These are phyloP conservation scores for Colletotrichum spinosum DNA, from an alignment of 2,329 filamentous ascomycete genomes.

Conservation along the genomic window DNA sequence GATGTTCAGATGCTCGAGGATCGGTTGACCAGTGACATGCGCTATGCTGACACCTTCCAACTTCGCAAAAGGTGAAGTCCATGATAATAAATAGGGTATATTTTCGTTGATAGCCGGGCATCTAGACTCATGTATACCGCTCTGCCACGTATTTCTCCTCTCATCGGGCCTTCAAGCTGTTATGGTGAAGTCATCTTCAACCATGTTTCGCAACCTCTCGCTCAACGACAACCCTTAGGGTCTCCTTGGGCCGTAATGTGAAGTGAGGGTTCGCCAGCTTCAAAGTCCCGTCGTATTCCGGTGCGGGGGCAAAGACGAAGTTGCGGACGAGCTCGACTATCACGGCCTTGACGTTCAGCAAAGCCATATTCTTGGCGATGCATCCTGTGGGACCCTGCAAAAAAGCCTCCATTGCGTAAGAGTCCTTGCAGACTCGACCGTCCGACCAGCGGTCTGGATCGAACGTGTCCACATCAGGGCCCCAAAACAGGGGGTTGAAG, in stretches of 20 bases:
- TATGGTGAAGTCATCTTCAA: too few species aligned
- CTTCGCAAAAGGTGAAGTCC: too few species aligned
- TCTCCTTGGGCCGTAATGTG: conserved; percentile 34
- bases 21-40: too few species aligned
- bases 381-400: conserved; percentile 35
- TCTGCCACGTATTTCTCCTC: too few species aligned
- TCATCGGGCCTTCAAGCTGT: too few species aligned
- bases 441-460: conserved; percentile 46
- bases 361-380: conserved; percentile 37
- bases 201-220: conserved; percentile 2
- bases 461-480: conserved; percentile 42
- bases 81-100: too few species aligned
- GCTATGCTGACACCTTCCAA: too few species aligned
- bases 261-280: conserved; percentile 37
- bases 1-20: too few species aligned
- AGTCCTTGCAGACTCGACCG: conserved; percentile 38
- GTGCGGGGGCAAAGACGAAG: conserved; percentile 27
- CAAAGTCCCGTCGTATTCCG: conserved; percentile 12
- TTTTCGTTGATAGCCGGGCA: too few species aligned
- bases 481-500: conserved; percentile 45
- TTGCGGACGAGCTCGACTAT: conserved; percentile 29
- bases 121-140: too few species aligned
- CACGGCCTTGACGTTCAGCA: conserved; percentile 35
- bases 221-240: conserved; percentile 23
- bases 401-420: conserved; percentile 45